Evolutionary conservation across 2,329 filamentous ascomycete genomes (phyloP), one percentile per base, ranked within the genome.

Genomic region (Pezicula neosporulosa): DNA sequence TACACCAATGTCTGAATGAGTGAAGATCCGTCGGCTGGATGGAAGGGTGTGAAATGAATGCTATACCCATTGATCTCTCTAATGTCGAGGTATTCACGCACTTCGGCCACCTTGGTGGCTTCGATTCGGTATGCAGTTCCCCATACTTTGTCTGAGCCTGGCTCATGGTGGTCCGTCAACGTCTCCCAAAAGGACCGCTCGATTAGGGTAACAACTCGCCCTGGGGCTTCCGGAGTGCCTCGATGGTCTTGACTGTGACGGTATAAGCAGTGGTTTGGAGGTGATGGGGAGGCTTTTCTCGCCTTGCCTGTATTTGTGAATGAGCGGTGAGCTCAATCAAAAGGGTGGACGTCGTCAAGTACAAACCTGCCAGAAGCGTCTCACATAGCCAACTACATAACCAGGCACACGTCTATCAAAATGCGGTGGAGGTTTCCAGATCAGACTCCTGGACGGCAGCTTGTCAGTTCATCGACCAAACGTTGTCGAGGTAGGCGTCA

Each of bases 11-110:
- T 77, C 49, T 66, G 70, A 61, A 83, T 78, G 18, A 70, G 60
- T 4, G 65, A 50, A 13, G 66, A 64, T 24, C 65, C 64, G 56
- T 74, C 69, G 39, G 69, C 66, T n/a, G 70, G 84, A 62, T 92
- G 77, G 68, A 97, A 97, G 0, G 87, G 83, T 27, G 91, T 90
- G 69, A 91, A 90, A 70, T 97, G 92, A 59, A 96, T 95, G 49
- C 86, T 89, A 72, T 99, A 99, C 24, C 94, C 94, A 72, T 97
- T 96, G 66, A 97, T 96, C 71, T 99, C 94, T 43, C 94, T 86
- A 58, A 97, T 93, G 70, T 97, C 92, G 44, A 99, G 88, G 68
- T 97, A 97, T 52, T 85, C 80, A 60, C 89, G 86, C 4, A 97
- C 93, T 72, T 93, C 86, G 54, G 83, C 78, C 19, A 95, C 90